Evolutionary conservation across 1,284 basidiomycete genomes (phyloP).

Genomic region (Ceratobasidium sp.): DNA sequence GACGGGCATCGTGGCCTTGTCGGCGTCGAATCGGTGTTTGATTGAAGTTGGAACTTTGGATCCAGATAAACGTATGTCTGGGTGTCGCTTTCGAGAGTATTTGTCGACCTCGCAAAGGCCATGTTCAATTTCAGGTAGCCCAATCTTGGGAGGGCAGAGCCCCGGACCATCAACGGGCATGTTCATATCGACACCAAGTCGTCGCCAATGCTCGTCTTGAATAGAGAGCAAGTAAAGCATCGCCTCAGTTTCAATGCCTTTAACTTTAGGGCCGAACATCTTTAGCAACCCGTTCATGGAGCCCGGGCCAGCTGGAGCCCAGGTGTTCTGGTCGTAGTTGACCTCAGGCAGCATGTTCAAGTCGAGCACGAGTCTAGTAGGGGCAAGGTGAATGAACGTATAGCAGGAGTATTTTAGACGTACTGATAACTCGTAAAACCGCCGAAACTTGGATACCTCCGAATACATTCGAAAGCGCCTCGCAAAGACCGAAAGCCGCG

Average conservation of each 20-base stretch:
- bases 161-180: slow-evolving; percentile 50
- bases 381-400: background rate
- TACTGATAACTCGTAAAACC: slow-evolving; percentile 62
- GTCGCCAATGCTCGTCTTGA: slow-evolving; percentile 64
- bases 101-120: slow-evolving; percentile 74
- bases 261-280: slow-evolving; percentile 59
- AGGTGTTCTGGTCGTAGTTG: slow-evolving; percentile 68
- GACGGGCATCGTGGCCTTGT: slow-evolving; percentile 5
- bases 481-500: slow-evolving; percentile 59
- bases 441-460: slow-evolving; percentile 69
- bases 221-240: slow-evolving; percentile 67
- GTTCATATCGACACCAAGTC: slow-evolving; percentile 57
- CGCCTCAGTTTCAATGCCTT: slow-evolving; percentile 59
- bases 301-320: slow-evolving; percentile 69
- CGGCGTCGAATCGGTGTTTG: slow-evolving; percentile 30
- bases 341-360: slow-evolving; percentile 60
- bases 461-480: slow-evolving; percentile 65
- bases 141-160: slow-evolving; percentile 49
- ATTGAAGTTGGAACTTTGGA: slow-evolving; percentile 19
- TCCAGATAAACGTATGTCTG: slow-evolving; percentile 49
- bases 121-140: slow-evolving; percentile 67
- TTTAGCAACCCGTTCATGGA: slow-evolving; percentile 65
- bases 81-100: slow-evolving; percentile 63
- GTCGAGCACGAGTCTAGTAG: slow-evolving; percentile 56
- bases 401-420: slow-evolving; percentile 37